Base-by-base conservation (phyloP, 345 rosid genomes). In the Pistacia atlantica region DNA sequence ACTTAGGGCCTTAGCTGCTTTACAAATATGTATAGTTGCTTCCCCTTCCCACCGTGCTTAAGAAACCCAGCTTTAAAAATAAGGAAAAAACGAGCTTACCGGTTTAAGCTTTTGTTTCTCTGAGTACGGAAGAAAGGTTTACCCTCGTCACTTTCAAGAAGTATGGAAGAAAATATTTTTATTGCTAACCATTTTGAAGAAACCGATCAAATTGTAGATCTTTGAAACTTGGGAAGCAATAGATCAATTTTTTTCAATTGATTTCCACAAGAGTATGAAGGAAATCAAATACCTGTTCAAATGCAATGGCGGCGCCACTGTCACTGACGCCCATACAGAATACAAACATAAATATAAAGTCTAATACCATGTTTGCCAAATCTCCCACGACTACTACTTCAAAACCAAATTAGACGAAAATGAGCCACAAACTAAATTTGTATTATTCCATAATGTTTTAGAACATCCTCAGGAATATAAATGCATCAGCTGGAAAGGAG, bases 191-290 rank as follows among this genome's bases (percentile, higher is more conserved):
- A 62, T 88, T 95, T 78, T 83, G 93, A 20, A 95, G 89, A 80
- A 95, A 95, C 42, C 89, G 87, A 14, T 85, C 74, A 48, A 95
- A 90, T 63, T 93, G 97, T 77, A 95, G 75, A 54, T 89, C 94
- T 66, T 82, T 86, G 25, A 75, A 0, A 72, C 81, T 92, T 33
- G 99, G 99, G 69, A 25, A 98, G 93, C 54, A 89, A 69, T 67
- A 95, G 90, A 77, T 88, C 65, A 22, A 95, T 25, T 92, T 80
- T 85, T 74, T 60, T 84, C 90, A 79, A 87, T 86, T 76, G 93
- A 74, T 48, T 77, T 85, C 87, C 80, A 61, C 22, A 92, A 37
- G 79, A 95, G 90, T 75, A 95, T 92, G 10, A 92, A 52, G 10
- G 88, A 77, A 79, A 93, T 90, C 84, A 87, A 85, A 83, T 93